Percentiles rank a stretch among this genome's conserved stretches.
Evolutionary conservation across 2,329 filamentous ascomycete species (phyloP).

Genomic region (Trichoderma pleuroti): DNA sequence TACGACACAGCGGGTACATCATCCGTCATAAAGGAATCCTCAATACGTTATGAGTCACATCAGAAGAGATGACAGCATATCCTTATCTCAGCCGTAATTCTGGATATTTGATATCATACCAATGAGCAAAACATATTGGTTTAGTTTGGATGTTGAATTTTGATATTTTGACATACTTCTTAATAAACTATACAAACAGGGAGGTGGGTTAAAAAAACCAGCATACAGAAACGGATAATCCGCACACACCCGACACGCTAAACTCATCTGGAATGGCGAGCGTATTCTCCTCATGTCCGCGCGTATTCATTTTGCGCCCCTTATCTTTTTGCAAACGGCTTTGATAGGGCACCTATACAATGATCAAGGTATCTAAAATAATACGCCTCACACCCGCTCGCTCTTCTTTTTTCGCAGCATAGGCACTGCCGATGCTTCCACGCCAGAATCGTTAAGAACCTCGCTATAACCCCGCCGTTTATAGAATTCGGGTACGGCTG

Average conservation of each 20-base stretch:
- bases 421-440: neutral
- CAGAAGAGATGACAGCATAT: neutral
- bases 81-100: neutral
- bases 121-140: neutral
- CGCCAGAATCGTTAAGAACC: neutral
- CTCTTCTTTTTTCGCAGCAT: neutral
- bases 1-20: neutral
- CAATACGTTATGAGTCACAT: neutral
- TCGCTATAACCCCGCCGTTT: neutral
- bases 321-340: too few relatives aligned
- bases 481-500: neutral
- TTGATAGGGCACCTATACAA: neutral
- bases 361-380: neutral
- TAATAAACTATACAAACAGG: too few relatives aligned
- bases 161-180: too few relatives aligned
- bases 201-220: too few relatives aligned
- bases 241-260: neutral
- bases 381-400: neutral
- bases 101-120: neutral
- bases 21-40: neutral
- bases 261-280: neutral
- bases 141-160: neutral
- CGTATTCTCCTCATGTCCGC: neutral
- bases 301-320: neutral
- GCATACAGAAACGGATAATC: neutral